Evolutionary conservation across 1,284 basidiomycete genomes (phyloP).

Genomic region (Ceratobasidium sp.): DNA sequence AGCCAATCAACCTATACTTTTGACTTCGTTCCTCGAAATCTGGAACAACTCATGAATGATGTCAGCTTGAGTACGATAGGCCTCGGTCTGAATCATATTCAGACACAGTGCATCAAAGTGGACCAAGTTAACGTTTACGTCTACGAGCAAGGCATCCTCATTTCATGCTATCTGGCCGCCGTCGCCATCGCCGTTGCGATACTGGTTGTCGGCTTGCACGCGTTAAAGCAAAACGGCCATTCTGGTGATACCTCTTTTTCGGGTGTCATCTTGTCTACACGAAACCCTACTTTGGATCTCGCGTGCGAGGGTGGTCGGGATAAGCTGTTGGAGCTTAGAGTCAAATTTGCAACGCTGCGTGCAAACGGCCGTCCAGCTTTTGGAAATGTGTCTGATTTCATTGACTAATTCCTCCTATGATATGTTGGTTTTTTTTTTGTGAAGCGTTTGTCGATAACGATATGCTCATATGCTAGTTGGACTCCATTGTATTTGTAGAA

Average conservation of each 20-base stretch:
- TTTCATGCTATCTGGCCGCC: constrained; percentile 6
- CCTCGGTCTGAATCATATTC: not conserved
- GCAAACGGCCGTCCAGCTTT: constrained; percentile 26
- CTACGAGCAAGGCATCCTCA: constrained; percentile 14
- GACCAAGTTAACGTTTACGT: constrained; percentile 20
- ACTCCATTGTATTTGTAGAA: not conserved
- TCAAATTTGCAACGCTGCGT: constrained; percentile 19
- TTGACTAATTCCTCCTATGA: not conserved
- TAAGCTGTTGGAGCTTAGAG: constrained; percentile 9
- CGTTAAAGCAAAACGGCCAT: constrained; percentile 32
- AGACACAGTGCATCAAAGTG: constrained; percentile 10
- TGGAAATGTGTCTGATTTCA: constrained; percentile 10
- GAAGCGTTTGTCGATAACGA: not conserved
- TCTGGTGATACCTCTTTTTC: constrained; percentile 34
- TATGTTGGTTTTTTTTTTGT: not conserved
- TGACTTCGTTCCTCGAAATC: not conserved
- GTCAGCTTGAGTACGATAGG: constrained; percentile 11
- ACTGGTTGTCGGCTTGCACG: constrained; percentile 14
- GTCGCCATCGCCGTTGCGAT: not conserved
- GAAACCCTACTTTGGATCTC: constrained; percentile 37
- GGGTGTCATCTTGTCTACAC: constrained; percentile 19
- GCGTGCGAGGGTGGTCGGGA: constrained; percentile 35
- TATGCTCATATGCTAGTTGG: too few species aligned
- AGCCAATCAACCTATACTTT: constrained; percentile 23
- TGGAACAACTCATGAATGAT: constrained; percentile 31